Evolutionary conservation across 805 yeast genomes (phyloP).

Genomic region (Kazachstania kunashirensis): DNA sequence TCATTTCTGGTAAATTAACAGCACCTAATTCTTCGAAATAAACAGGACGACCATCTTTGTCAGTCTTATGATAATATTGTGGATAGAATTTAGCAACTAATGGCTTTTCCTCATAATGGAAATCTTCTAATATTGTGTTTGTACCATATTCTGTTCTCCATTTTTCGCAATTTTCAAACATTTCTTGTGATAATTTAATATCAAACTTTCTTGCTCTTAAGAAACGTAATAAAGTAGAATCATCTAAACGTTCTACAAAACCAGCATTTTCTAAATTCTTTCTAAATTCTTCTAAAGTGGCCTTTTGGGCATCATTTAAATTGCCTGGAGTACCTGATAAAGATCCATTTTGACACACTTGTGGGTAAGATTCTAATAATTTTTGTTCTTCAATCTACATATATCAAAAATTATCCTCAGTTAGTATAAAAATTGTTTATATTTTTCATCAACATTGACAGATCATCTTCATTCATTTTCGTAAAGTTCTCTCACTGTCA

Average conservation of each 20-base stretch:
- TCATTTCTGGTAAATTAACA: constrained; percentile 83
- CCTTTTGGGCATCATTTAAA: constrained; percentile 58
- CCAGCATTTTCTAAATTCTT: constrained; percentile 52
- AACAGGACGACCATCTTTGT: constrained; percentile 93
- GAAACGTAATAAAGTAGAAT: constrained; percentile 74
- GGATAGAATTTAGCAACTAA: constrained; percentile 85
- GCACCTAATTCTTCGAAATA: constrained; percentile 90
- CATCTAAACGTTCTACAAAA: constrained; percentile 72
- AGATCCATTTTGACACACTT: constrained; percentile 48
- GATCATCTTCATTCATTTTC: no score
- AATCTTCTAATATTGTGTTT: constrained; percentile 76
- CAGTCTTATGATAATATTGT: constrained; percentile 95
- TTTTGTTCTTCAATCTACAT: constrained; percentile 19
- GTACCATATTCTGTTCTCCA: constrained; percentile 88
- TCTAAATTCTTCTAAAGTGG: constrained; percentile 49
- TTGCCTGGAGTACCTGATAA: constrained; percentile 77
- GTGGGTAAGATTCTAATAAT: constrained; percentile 55
- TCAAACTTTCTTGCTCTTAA: constrained; percentile 94
- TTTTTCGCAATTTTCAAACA: constrained; percentile 79
- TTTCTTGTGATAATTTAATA: constrained; percentile 60
- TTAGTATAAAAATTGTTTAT: no score
- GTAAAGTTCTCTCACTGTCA: no score
- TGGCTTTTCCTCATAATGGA: constrained; percentile 89
- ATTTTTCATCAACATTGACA: no score
- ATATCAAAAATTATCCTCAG: no score